These are phyloP conservation scores for Pseudohalonectria lignicola DNA, from an alignment of 2,329 filamentous ascomycete genomes.

Conservation along the genomic window DNA sequence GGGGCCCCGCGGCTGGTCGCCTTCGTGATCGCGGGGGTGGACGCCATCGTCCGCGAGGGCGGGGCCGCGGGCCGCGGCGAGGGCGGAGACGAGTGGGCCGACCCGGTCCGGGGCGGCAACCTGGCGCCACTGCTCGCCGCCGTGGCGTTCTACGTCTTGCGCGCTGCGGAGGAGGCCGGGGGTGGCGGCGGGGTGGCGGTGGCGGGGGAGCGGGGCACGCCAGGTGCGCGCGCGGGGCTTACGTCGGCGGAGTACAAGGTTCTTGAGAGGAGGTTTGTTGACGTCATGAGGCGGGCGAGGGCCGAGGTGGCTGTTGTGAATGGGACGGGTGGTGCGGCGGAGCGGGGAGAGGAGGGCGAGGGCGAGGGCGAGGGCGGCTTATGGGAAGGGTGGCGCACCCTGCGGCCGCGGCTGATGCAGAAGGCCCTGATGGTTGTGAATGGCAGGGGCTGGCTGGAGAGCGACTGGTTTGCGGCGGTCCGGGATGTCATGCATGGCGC, in stretches of 20 bases:
- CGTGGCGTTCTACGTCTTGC: constrained; percentile 45
- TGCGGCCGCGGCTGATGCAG: constrained; percentile 46
- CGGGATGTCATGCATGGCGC: constrained; percentile 34
- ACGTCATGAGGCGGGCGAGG: constrained; percentile 29
- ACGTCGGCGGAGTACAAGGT: constrained; percentile 32
- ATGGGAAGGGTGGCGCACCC: constrained; percentile 42
- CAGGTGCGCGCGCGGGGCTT: constrained; percentile 23
- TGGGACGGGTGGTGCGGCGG: background rate
- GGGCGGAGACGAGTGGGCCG: too few relatives aligned
- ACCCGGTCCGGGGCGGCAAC: constrained; percentile 32
- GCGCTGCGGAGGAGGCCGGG: constrained; percentile 4
- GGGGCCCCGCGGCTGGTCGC: constrained; percentile 52
- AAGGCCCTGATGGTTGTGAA: constrained; percentile 48
- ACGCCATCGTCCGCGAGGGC: constrained; percentile 34
- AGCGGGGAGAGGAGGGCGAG: constrained; percentile 9
- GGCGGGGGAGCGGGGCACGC: constrained; percentile 7
- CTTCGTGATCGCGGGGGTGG: constrained; percentile 65
- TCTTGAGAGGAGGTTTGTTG: constrained; percentile 34
- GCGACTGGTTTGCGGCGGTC: constrained; percentile 54
- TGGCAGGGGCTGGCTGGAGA: constrained; percentile 43
- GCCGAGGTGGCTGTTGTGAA: constrained; percentile 20
- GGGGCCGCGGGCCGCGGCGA: constrained; percentile 27
- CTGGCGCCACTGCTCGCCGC: constrained; percentile 46
- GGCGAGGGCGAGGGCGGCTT: constrained; percentile 35
- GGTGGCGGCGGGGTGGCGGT: constrained; percentile 2